Base-by-base conservation (phyloP, 805 yeast genomes). In the Priceomyces fermenticarens region DNA sequence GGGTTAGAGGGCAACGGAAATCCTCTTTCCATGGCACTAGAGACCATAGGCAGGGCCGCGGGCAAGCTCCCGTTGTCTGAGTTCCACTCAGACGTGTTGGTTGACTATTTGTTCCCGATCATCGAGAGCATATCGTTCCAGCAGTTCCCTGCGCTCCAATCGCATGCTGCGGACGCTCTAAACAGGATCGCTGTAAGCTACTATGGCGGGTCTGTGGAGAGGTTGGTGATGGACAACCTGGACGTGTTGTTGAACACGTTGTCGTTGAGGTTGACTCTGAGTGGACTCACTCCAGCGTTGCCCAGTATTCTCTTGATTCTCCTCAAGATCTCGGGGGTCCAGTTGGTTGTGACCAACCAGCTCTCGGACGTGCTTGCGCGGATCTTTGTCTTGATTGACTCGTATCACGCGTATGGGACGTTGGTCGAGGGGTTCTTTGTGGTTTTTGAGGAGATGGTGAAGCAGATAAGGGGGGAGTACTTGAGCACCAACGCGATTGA, bases 171-270 rank as follows among this genome's bases (percentile, higher is more conserved):
- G 3, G 43, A 65, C 13, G 64, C 77, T 2, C 63, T 90, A 4
- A 76, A 87, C 0, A 48, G 60, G 8, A 62, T 70, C 1, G 51
- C 60, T 11, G 57, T 67, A 3, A 63, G 81, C 10, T 84, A 82
- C 44, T 58, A 62, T 11, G 52, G 65, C 27, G 83, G 83, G 0
- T 78, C 88, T 0, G 60, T 90, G 2, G 65, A 65, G 27, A 59
- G 60, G 2, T 55, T 91, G 43, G 69, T 93, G 2, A 52, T 72
- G 29, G 80, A 78, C 17, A 91, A 89, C 56, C 73, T 81, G 42
- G 97, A 91, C 52, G 90, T 90, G 54, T 60, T 91, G 13, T 66
- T 89, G 11, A 97, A 93, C 55, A 65, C 88, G 0, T 66, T 89
- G n/a, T 83, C 95, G 2, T 60, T 80, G 23, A 77, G 75, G 46